Evolutionary conservation across 176 grass and related monocot species (phyloP), one percentile per base, ranked within the genome.

Genomic region (Oryza meridionalis): DNA sequence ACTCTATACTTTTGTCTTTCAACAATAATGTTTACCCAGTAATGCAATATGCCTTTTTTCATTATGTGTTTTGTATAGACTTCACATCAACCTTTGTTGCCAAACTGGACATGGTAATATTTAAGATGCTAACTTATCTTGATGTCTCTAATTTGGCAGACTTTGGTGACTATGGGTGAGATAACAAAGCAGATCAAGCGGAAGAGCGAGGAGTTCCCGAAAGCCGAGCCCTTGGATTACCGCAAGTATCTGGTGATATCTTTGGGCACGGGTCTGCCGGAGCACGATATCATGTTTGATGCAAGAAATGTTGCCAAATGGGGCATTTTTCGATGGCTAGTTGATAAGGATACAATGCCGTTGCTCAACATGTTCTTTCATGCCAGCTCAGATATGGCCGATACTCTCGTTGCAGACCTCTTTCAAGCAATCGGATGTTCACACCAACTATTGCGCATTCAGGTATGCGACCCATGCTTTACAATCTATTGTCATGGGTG

Each of bases 321-420:
- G 90, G 87, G 87, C 12, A 81, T 90, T 71, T 79, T 92, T 61
- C 46, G 73, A 79, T 92, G 92, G 92, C 49, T 94, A 10, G 65
- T 63, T 33, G 25, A 64, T 10, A 46, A 81, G 4, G 58, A 86
- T 66, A 58, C 70, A 22, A 81, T 69, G 14, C 90, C 85, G 37
- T 72, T 95, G 38, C 51, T 90, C 38, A 73, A 91, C 17, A 84
- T 89, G 62, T 89, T 91, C 61, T 87, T 81, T 6, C 37, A 77
- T 61, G 87, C 84, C 24, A 83, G 78, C 61, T 81, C 82, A 14
- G 93, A 90, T 53, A 88, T 82, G 69, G 83, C 89, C n/a, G 90
- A 95, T 73, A 73, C 71, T 22, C 76, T 90, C 45, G 73, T 84
- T 4, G 38, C 85, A 6, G 25, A 46, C 45, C 63, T 90, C 65